These are phyloP conservation scores for Durio zibethinus DNA, from an alignment of 345 rosid genomes.

Conservation along the genomic window DNA sequence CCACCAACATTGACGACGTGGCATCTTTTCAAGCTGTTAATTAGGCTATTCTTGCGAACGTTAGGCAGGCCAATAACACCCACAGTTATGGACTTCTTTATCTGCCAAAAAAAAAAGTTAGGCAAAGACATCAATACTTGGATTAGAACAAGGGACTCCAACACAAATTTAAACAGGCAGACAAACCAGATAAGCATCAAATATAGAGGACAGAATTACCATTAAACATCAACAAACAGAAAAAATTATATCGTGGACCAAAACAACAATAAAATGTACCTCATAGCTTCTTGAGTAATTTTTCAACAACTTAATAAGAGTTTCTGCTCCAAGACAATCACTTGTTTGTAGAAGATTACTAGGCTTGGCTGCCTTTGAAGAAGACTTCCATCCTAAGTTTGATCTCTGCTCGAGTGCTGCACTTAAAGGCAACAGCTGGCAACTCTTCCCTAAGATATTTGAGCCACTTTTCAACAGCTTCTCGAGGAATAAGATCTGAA, in stretches of 20 bases:
- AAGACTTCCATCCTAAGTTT: conserved; percentile 87
- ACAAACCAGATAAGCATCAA: conserved; percentile 3
- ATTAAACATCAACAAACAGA: background rate
- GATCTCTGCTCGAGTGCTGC: conserved; percentile 93
- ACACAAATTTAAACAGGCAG: background rate
- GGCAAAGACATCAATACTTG: background rate
- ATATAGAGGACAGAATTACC: background rate
- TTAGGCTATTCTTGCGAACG: conserved; percentile 98
- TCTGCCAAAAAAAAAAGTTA: conserved; percentile 40
- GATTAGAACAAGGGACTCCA: background rate
- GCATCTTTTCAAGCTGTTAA: conserved; percentile 91
- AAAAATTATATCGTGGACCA: background rate
- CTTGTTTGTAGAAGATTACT: conserved; percentile 77
- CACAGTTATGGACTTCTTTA: conserved; percentile 86
- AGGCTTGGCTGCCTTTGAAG: conserved; percentile 62
- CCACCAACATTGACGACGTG: conserved; percentile 94
- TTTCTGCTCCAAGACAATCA: conserved; percentile 97
- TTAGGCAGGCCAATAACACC: conserved; percentile 93
- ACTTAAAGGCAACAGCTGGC: conserved; percentile 97
- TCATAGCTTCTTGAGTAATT: conserved; percentile 95
- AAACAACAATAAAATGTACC: conserved; percentile 33
- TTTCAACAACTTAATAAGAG: conserved; percentile 82
- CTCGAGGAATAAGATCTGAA: conserved; percentile 93
- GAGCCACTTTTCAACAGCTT: conserved; percentile 95
- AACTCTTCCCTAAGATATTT: conserved; percentile 88